Base-by-base conservation (phyloP, 2,329 filamentous ascomycete genomes). In the Aspergillus tubingensis region DNA sequence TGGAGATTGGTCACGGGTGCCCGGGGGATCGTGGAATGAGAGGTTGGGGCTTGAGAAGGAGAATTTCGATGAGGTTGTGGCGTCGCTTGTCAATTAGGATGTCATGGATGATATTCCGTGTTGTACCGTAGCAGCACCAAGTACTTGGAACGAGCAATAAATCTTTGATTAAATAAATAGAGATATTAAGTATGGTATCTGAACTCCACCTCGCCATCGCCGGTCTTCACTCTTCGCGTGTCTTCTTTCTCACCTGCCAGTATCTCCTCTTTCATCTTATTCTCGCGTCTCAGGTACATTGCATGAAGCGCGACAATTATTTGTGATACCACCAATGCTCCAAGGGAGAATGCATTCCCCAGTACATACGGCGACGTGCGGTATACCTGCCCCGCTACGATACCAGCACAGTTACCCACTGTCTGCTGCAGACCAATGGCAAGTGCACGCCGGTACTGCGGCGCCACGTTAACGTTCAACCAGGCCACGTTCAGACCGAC, bases 171-270 rank as follows among this genome's bases (percentile, higher is more conserved):
- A 30, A 5, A 10, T 1, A 30, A 11, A 11, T 11, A 30, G 10
- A 30, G 8, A 11, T 11, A 30, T 49, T 58, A 75, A 57, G 72
- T 73, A 67, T 81, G 79, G 65, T 83, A 84, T 44, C 74, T 76
- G 61, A 83, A 84, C 55, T 82, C 80, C 55, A 82, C 60, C 38
- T 76, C 81, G 19, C 75, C 67, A 62, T 83, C 82, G 2, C 81
- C 82, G 0, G 79, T 81, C 65, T 70, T 78, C 1, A 82, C 74
- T 55, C 76, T 78, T 50, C 82, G 71, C 39, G 63, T 77, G 62
- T 83, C 81, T 58, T 79, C 76, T 11, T 19, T n/a, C 11, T 73
- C 73, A 59, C 81, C 81, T 19, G 57, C 74, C 2, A 69, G 66
- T 60, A 79, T 79, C 65, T 74, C 74, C 36, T 74, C 67, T 65